Evolutionary conservation across 306 rosid species (phyloP).

Genomic region (Pachyrhizus erosus): DNA sequence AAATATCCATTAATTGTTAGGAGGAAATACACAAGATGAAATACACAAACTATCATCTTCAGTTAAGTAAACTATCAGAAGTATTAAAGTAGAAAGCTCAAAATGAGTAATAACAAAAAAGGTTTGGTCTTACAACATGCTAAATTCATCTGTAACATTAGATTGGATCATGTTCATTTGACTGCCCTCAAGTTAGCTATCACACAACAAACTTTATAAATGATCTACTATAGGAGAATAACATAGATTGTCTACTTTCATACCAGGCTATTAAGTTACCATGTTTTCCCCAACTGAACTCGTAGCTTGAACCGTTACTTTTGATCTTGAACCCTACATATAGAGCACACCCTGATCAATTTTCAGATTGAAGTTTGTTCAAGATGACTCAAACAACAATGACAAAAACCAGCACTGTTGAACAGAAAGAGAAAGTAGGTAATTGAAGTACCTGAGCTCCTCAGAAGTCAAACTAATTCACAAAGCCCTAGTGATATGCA

Average conservation of each 20-base stretch:
- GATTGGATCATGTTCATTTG: constrained; percentile 35
- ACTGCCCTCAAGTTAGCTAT: constrained; percentile 18
- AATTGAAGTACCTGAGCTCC: constrained; percentile 43
- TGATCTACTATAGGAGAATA: background rate
- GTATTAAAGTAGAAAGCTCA: constrained; percentile 9
- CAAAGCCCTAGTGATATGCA: constrained; percentile 34
- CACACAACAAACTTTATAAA: background rate
- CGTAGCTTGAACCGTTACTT: constrained; percentile 27
- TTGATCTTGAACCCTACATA: constrained; percentile 8
- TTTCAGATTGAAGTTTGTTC: constrained; percentile 12
- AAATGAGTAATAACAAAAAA: constrained; percentile 16
- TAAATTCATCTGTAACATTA: constrained; percentile 33
- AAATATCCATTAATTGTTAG: background rate
- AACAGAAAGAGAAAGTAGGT: constrained; percentile 24
- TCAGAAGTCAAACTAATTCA: constrained; percentile 26
- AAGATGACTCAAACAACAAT: constrained; percentile 13
- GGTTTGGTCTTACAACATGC: constrained; percentile 24
- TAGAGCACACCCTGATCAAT: background rate
- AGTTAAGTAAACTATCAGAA: background rate
- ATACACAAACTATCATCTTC: background rate
- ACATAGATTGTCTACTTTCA: background rate
- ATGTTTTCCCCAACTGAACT: constrained; percentile 3
- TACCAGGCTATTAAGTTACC: background rate
- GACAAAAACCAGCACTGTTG: constrained; percentile 11
- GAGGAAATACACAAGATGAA: background rate